Conservation (phyloP, 2,329 filamentous ascomycete genomes). For the Macrophomina tecta region DNA sequence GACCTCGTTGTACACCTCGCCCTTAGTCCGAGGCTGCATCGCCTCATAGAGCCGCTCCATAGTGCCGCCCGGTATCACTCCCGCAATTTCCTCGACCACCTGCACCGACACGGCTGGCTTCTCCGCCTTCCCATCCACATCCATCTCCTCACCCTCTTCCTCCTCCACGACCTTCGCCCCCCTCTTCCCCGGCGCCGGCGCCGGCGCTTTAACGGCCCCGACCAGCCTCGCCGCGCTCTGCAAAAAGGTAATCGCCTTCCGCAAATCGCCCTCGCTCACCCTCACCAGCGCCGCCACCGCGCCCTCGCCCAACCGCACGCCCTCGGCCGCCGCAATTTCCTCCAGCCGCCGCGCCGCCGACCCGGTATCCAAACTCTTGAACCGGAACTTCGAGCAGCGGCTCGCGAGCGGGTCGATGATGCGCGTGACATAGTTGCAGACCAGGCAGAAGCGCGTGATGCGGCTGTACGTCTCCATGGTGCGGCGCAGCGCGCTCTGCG, state of each 20-base stretch:
- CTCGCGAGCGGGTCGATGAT: conserved; percentile 97
- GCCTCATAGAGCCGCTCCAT: conserved; percentile 74
- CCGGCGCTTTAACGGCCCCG: conserved; percentile 60
- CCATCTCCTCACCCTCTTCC: conserved; percentile 50
- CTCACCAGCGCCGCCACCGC: conserved; percentile 83
- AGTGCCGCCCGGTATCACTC: conserved; percentile 81
- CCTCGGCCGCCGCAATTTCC: conserved; percentile 81
- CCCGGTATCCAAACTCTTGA: conserved; percentile 90
- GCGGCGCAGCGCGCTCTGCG: conserved; percentile 86
- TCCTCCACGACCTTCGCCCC: conserved; percentile 50
- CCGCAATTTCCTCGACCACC: conserved; percentile 92
- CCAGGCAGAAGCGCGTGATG: conserved; percentile 95
- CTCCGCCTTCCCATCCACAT: conserved; percentile 43
- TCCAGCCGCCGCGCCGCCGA: conserved; percentile 81
- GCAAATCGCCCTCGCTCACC: conserved; percentile 90
- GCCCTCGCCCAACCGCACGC: conserved; percentile 75
- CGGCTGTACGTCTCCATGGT: conserved; percentile 99
- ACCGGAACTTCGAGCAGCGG: conserved; percentile 94
- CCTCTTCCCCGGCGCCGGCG: conserved; percentile 48
- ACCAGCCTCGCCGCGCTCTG: conserved; percentile 93
- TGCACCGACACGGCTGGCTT: conserved; percentile 69
- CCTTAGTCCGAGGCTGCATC: conserved; percentile 63
- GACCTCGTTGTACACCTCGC: conserved; percentile 73
- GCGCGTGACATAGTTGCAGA: conserved; percentile 97
- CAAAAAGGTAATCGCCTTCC: conserved; percentile 94